Conservation (phyloP, 2,329 filamentous ascomycete species). For the Phialophora expanda region DNA sequence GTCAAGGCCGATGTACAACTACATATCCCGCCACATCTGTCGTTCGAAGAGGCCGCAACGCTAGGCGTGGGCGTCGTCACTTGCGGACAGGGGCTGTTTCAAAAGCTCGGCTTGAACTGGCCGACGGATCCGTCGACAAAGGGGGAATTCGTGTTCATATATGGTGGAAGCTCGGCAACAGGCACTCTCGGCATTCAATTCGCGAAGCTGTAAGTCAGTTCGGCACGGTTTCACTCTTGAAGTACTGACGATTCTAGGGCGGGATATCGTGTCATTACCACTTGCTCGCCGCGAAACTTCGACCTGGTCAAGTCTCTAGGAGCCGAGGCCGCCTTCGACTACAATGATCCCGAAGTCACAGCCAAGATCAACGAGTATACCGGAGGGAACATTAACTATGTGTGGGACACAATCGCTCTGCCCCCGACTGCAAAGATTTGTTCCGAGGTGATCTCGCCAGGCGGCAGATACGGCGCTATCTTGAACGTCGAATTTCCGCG, state of each 20-base stretch:
- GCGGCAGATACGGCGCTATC: slow-evolving; percentile 43
- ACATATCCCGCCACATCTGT: slow-evolving; percentile 43
- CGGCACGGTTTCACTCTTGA: neutral
- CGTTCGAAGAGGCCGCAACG: slow-evolving; percentile 44
- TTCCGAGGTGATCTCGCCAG: slow-evolving; percentile 44
- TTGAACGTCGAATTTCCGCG: slow-evolving; percentile 41
- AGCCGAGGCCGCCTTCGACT: slow-evolving; percentile 47
- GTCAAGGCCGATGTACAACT: slow-evolving; percentile 42
- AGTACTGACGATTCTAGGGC: slow-evolving; percentile 27
- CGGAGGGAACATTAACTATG: slow-evolving; percentile 47
- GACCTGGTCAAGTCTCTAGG: slow-evolving; percentile 45
- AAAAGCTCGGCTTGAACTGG: slow-evolving; percentile 37
- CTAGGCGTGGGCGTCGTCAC: slow-evolving; percentile 43
- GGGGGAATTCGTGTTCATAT: slow-evolving; percentile 45
- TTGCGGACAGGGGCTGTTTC: slow-evolving; percentile 53
- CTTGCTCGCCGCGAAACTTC: slow-evolving; percentile 45
- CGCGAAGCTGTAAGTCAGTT: slow-evolving; percentile 45
- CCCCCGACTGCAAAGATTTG: slow-evolving; percentile 43
- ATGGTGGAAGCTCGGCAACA: slow-evolving; percentile 49
- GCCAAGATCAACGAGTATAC: slow-evolving; percentile 43
- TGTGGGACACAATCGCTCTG: slow-evolving; percentile 47
- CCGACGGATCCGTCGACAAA: slow-evolving; percentile 41
- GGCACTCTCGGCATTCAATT: slow-evolving; percentile 50
- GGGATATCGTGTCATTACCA: slow-evolving; percentile 45
- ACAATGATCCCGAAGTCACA: slow-evolving; percentile 43